Conservation (phyloP, 352 stramenopile species). For the Pythium dissotocum region DNA sequence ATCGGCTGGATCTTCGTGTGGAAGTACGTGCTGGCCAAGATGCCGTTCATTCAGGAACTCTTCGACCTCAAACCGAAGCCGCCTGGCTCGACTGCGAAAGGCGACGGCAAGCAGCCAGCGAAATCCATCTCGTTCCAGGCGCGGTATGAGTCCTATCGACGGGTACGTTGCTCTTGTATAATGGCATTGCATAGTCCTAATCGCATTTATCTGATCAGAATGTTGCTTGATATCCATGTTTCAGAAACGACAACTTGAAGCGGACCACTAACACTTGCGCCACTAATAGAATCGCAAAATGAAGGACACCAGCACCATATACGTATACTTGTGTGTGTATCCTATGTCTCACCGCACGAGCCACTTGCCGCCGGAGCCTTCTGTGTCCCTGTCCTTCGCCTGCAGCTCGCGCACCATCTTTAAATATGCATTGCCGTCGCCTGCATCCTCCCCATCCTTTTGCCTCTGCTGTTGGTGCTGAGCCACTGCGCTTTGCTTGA, state of each 20-base stretch:
- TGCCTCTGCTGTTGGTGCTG: slow-evolving; percentile 7
- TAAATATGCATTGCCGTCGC: slow-evolving; percentile 52
- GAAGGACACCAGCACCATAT: no score
- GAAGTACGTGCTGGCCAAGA: slow-evolving; percentile 84
- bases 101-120: slow-evolving; percentile 26
- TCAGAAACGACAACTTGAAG: slow-evolving; percentile 19
- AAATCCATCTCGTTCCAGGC: slow-evolving; percentile 69
- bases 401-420: slow-evolving; percentile 66
- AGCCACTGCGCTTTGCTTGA: background rate
- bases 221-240: no score
- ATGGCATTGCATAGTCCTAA: no score
- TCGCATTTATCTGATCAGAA: no score
- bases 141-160: slow-evolving; percentile 64
- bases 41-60: slow-evolving; percentile 81
- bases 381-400: slow-evolving; percentile 51
- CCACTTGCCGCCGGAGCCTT: slow-evolving; percentile 60
- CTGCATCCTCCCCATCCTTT: slow-evolving; percentile 10
- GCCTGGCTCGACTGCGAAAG: slow-evolving; percentile 9
- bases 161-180: slow-evolving; percentile 37
- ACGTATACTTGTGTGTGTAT: no score
- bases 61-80: slow-evolving; percentile 77
- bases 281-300: slow-evolving; percentile 6
- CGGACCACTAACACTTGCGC: slow-evolving; percentile 5
- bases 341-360: slow-evolving; percentile 75
- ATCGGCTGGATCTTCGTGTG: slow-evolving; percentile 83